A percentile compares a stretch with the other conserved stretches of the same genome.
Evolutionary conservation across 306 rosid species (phyloP).

Genomic region (Vigna radiata): DNA sequence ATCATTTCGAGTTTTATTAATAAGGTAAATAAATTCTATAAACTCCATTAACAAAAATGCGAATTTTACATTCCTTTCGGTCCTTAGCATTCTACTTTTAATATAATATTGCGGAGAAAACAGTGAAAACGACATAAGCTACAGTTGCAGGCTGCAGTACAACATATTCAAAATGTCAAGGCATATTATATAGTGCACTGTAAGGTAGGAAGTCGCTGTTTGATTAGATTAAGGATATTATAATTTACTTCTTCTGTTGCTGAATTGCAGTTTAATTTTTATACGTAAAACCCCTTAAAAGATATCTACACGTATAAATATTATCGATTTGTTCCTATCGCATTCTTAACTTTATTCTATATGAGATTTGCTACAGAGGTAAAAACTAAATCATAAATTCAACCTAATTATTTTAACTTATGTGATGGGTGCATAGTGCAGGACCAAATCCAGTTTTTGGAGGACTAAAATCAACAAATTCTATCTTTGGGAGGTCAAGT

Average conservation of each 20-base stretch:
- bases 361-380: no score
- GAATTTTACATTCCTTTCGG: neutral
- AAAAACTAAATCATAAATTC: no score
- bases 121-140: constrained; percentile 22
- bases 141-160: neutral
- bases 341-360: no score
- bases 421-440: constrained; percentile 36
- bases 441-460: constrained; percentile 82
- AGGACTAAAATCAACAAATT: constrained; percentile 67
- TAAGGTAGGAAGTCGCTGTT: neutral
- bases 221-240: neutral
- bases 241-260: no score
- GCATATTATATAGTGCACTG: neutral
- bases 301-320: no score
- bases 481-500: constrained; percentile 65
- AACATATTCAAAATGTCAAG: neutral
- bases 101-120: constrained; percentile 13
- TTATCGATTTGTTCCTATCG: no score
- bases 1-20: neutral
- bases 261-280: no score
- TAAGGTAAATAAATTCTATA: neutral
- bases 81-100: neutral
- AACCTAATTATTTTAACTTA: neutral
- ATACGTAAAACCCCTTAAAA: no score
- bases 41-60: neutral